Base-by-base conservation (phyloP, 2,329 filamentous ascomycete genomes). In the Trichoderma atrobrunneum region DNA sequence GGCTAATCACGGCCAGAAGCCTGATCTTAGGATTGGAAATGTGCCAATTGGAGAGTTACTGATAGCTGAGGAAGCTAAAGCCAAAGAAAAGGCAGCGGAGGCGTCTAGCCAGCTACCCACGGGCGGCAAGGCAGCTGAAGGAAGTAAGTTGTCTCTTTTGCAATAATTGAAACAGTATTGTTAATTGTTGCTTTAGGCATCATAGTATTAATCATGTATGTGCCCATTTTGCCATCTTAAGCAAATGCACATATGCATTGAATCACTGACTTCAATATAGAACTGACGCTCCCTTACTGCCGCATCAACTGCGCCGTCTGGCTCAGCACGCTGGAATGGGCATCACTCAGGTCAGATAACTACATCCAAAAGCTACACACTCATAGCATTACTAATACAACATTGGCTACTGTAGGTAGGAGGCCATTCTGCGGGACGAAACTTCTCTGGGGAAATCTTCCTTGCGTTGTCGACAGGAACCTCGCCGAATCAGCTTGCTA, bases 301-400 rank as follows among this genome's bases (percentile, higher is more conserved):
- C 61, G 7, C 61, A 64, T 48, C 61, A 51, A 64, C 61, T 64
- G 11, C 61, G 61, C 26, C 39, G 61, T 30, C 39, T 64, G 26
- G 61, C 61, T 30, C 61, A 64, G 7, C 61, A 64, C n/a, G 61
- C 61, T 18, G 61, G 61, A 43, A 62, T 62, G 36, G 61, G 61
- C 24, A 64, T 64, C 26, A 51, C 61, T 8, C 39, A 64, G 61
- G 39, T 64, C 10, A 32, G 61, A 64, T 48, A 21, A 21, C 10
- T n/a, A 21, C 1, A 5, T 51, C 4, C n/a, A 48, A 11, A 39
- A 51, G 10, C 12, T 2, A 21, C 7, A 48, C 5, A 12, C 3
- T 3, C 1, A 8, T 48, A 8, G 4, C 3, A 18, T 64, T 14
- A 8, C 39, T 64, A 21, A 64, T 21, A 14, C 24, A 3, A 14